Evolutionary conservation across 2,329 filamentous ascomycete species (phyloP).

Genomic region (Alternaria solani): DNA sequence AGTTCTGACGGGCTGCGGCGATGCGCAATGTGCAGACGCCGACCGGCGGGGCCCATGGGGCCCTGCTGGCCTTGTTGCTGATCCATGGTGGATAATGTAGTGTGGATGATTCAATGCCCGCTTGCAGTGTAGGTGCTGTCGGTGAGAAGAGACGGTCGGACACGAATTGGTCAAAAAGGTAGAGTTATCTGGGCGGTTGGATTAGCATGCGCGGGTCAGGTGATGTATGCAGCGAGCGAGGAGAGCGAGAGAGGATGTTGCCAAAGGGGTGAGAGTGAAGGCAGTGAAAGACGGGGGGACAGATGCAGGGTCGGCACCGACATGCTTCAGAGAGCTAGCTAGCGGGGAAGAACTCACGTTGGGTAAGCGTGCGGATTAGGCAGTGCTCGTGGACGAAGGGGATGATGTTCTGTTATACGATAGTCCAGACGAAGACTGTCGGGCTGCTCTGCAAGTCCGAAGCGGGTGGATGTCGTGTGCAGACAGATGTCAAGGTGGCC

Average conservation of each 20-base stretch:
- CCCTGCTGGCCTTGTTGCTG: constrained; percentile 64
- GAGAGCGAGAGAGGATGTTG: not conserved
- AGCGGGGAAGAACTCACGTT: constrained; percentile 39
- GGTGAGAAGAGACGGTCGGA: constrained; percentile 34
- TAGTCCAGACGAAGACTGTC: constrained; percentile 18
- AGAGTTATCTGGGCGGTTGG: constrained; percentile 30
- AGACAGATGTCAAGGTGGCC: constrained; percentile 21
- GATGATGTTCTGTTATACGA: constrained; percentile 39
- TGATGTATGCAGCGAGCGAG: not conserved
- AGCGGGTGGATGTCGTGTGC: constrained; percentile 24
- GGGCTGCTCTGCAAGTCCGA: constrained; percentile 39
- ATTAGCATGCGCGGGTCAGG: constrained; percentile 24
- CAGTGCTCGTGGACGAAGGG: constrained; percentile 32
- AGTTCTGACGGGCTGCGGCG: constrained; percentile 96
- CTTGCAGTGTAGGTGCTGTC: constrained; percentile 31
- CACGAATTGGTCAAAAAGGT: constrained; percentile 32
- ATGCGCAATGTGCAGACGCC: constrained; percentile 95
- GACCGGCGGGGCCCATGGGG: constrained; percentile 75
- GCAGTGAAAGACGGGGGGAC: constrained; percentile 13
- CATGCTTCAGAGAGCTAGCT: constrained; percentile 34
- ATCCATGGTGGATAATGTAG: constrained; percentile 51
- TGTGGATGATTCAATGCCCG: constrained; percentile 35
- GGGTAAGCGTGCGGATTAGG: constrained; percentile 29
- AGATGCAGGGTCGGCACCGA: constrained; percentile 31
- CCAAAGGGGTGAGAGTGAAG: not conserved